phyloP scores from a whole-genome alignment of 2,329 filamentous ascomycete genomes.

The Microsporum audouinii region DNA sequence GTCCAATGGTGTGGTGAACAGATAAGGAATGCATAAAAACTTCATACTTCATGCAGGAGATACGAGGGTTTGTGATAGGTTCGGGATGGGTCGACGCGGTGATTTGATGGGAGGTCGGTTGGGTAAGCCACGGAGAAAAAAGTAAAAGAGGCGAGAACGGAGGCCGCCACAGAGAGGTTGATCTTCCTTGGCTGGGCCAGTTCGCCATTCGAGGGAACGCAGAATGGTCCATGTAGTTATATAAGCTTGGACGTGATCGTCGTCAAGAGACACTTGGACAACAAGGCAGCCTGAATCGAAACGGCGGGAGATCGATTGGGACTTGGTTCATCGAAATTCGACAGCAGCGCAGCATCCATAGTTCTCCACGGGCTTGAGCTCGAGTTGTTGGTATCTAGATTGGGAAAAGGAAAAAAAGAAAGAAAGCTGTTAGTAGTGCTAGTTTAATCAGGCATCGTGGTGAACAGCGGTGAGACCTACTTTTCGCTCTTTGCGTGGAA shows the following conservation, averaged over 20 bases:
- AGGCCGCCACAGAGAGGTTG: not conserved
- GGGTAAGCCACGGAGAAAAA: not conserved
- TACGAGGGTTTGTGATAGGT: not conserved
- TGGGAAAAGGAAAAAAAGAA: not conserved
- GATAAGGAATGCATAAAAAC: not conserved
- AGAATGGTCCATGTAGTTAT: not conserved
- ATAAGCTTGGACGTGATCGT: not conserved
- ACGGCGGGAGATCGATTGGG: not conserved
- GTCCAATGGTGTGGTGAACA: not conserved
- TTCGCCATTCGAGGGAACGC: not conserved
- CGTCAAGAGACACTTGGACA: not conserved
- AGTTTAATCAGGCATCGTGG: not conserved
- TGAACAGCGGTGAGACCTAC: conserved; percentile 43
- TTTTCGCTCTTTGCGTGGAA: conserved; percentile 98
- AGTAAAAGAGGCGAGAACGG: not conserved
- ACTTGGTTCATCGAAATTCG: conserved; percentile 59
- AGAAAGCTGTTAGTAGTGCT: not conserved
- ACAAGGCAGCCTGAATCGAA: not conserved
- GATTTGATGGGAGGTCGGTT: not conserved
- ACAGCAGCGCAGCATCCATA: conserved; percentile 71
- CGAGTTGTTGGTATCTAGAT: conserved; percentile 75
- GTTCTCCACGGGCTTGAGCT: conserved; percentile 78
- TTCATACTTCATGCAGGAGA: not conserved
- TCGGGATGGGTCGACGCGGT: not conserved
- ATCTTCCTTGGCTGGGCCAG: not conserved